Percentiles rank a stretch among this genome's conserved stretches.
These are phyloP conservation scores for Thozetella sp. DNA, from an alignment of 495 filamentous ascomycete species.

Conservation along the genomic window DNA sequence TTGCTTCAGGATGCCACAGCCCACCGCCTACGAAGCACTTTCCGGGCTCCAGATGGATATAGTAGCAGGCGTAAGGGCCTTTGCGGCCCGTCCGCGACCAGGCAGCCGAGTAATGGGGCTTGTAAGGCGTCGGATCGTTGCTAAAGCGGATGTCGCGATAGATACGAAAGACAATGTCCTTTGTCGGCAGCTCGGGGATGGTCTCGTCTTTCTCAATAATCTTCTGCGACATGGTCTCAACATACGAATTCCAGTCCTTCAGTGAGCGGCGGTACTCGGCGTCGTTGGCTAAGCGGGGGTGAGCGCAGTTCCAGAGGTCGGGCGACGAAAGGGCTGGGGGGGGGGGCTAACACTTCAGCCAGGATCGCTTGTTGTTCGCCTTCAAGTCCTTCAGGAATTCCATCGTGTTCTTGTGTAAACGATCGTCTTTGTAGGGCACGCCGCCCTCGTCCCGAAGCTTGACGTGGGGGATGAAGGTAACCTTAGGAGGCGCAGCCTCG, in stretches of 20 bases:
- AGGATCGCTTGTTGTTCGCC: conserved; percentile 76
- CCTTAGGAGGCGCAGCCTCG: conserved; percentile 29
- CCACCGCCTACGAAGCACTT: conserved; percentile 66
- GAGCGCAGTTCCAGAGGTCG: not conserved
- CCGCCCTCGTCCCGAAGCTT: conserved; percentile 69
- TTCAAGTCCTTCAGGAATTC: conserved; percentile 76
- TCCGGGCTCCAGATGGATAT: conserved; percentile 50
- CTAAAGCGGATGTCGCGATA: conserved; percentile 81
- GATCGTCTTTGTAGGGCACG: conserved; percentile 67
- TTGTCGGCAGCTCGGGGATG: conserved; percentile 78
- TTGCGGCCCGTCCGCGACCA: conserved; percentile 88
- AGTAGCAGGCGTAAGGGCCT: conserved; percentile 85
- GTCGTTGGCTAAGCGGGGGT: conserved; percentile 61
- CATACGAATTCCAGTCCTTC: conserved; percentile 77
- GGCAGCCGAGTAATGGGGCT: conserved; percentile 81
- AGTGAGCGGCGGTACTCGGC: conserved; percentile 73
- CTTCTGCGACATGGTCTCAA: conserved; percentile 68
- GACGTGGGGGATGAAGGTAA: conserved; percentile 66
- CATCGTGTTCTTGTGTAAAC: conserved; percentile 80
- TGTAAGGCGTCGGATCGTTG: conserved; percentile 83
- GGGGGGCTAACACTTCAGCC: conserved; percentile 70
- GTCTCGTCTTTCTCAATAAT: conserved; percentile 73
- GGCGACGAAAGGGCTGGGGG: not conserved
- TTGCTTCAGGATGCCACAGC: conserved; percentile 73
- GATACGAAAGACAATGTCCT: conserved; percentile 86